Evolutionary conservation across 1,139 yeast genomes (phyloP).

Genomic region (Sugiyamaella pinicola): DNA sequence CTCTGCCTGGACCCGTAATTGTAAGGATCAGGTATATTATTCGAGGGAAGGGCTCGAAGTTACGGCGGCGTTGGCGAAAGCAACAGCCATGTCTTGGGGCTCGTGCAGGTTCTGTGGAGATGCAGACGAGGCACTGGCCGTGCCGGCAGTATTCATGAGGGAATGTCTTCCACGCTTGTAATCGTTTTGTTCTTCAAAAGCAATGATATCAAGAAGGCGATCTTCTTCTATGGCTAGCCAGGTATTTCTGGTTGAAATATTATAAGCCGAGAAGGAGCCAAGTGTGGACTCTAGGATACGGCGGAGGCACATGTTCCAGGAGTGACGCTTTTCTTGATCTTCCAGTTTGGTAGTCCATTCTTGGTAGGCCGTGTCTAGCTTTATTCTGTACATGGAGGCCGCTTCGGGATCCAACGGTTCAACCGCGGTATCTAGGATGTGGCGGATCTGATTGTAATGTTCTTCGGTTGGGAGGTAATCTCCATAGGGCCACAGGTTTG

Average conservation of each 20-base stretch:
- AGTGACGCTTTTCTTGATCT: slow-evolving; percentile 35
- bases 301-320: slow-evolving; percentile 27
- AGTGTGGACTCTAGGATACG: slow-evolving; percentile 50
- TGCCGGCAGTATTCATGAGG: background rate
- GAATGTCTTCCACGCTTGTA: background rate
- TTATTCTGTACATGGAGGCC: background rate
- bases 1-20: too few relatives aligned
- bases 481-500: slow-evolving; percentile 48
- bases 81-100: slow-evolving; percentile 16
- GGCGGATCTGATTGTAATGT: slow-evolving; percentile 7
- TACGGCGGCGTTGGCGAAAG: slow-evolving; percentile 17
- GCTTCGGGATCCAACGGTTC: slow-evolving; percentile 9
- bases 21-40: too few relatives aligned
- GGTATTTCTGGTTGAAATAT: slow-evolving; percentile 46
- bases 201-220: slow-evolving; percentile 27
- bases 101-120: slow-evolving; percentile 2
- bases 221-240: slow-evolving; percentile 44
- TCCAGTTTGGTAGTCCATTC: slow-evolving; percentile 13
- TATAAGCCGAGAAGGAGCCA: slow-evolving; percentile 46
- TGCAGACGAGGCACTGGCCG: background rate
- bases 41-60: background rate
- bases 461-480: slow-evolving; percentile 14
- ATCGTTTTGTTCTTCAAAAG: background rate
- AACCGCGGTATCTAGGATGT: background rate
- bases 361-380: slow-evolving; percentile 15